Percentiles rank a stretch among this genome's conserved stretches.
phyloP scores from a whole-genome alignment of 148 eudicot genomes.

The Fagopyrum tataricum region DNA sequence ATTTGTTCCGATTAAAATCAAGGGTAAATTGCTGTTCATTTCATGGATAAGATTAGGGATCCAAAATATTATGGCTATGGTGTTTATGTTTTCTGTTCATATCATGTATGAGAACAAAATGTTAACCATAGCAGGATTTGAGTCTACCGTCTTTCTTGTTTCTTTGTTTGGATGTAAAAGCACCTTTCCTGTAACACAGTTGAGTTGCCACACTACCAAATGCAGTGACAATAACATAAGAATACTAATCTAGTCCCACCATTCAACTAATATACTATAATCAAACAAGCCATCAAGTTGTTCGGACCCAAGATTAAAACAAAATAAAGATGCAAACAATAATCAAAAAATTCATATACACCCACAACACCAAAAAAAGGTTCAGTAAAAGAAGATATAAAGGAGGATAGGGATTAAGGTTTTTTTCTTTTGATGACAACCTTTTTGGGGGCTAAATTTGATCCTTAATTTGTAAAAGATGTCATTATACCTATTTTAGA shows the following conservation, averaged over 20 bases:
- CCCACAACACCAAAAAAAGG: too few species aligned
- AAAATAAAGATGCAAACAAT: too few species aligned
- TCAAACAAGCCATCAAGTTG: too few species aligned
- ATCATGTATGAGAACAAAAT: constrained; percentile 44
- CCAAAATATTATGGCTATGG: not conserved
- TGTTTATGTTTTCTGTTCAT: too few species aligned
- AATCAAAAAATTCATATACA: too few species aligned
- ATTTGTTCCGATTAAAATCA: not conserved
- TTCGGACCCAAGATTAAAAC: too few species aligned
- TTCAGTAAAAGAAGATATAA: too few species aligned
- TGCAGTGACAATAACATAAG: too few species aligned
- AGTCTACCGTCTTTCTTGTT: not conserved
- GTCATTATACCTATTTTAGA: not conserved
- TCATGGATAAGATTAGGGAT: not conserved
- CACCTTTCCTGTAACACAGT: not conserved
- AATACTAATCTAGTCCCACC: too few species aligned
- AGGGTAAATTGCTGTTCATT: too few species aligned
- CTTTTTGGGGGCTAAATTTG: not conserved
- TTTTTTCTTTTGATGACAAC: not conserved
- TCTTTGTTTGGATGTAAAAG: not conserved
- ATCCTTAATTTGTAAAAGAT: not conserved
- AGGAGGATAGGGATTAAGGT: not conserved
- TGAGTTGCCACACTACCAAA: too few species aligned
- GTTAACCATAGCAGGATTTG: constrained; percentile 17
- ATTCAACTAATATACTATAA: too few species aligned